phyloP scores from a whole-genome alignment of 345 rosid genomes.

The Moricandia arvensis region DNA sequence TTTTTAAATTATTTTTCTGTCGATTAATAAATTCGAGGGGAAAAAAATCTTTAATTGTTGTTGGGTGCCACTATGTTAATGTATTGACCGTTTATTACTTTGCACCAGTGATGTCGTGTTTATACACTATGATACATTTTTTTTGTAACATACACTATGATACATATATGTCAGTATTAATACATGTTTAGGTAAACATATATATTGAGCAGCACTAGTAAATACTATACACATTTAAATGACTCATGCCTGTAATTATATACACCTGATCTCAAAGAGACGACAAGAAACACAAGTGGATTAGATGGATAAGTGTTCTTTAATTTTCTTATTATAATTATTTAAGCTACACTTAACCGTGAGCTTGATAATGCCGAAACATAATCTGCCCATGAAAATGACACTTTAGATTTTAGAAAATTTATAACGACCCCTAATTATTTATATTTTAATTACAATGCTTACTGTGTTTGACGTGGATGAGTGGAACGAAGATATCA shows the following conservation, averaged over 20 bases:
- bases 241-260: neutral
- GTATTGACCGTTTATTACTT: neutral
- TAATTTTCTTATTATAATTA: neutral
- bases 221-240: neutral
- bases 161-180: neutral
- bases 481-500: conserved; percentile 7
- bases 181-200: neutral
- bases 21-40: neutral
- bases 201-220: neutral
- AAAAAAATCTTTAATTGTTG: neutral
- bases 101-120: neutral
- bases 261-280: neutral
- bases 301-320: conserved; percentile 27
- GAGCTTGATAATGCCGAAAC: conserved; percentile 28
- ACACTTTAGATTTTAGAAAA: conserved; percentile 22
- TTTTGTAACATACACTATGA: too few relatives aligned
- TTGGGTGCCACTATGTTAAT: neutral
- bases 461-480: conserved; percentile 12
- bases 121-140: too few relatives aligned
- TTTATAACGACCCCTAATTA: neutral
- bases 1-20: neutral
- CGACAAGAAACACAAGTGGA: conserved; percentile 26
- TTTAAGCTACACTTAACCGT: conserved; percentile 16
- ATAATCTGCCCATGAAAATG: conserved; percentile 14
- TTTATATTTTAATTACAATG: conserved; percentile 11